phyloP scores from a whole-genome alignment of 2,329 filamentous ascomycete genomes.

The Sclerotinia spermophila region DNA sequence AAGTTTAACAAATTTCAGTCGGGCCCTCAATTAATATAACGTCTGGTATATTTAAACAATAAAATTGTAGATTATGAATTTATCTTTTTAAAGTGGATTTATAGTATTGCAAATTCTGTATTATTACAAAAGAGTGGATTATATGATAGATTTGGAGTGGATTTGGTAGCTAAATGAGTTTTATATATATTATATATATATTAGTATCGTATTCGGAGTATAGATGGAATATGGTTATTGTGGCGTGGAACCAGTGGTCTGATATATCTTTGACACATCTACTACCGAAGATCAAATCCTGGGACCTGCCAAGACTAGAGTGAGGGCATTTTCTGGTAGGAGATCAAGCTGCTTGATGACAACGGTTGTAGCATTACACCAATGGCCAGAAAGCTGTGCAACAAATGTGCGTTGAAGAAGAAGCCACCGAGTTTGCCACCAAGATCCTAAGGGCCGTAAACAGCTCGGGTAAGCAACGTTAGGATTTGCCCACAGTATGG shows the following conservation, averaged over 20 bases:
- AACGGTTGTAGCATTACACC: neutral
- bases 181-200: too few species aligned
- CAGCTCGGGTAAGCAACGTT: neutral
- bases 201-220: neutral
- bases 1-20: too few species aligned
- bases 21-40: too few species aligned
- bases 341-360: neutral
- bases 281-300: neutral
- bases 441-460: neutral
- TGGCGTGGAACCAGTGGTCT: neutral
- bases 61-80: too few species aligned
- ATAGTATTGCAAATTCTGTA: too few species aligned
- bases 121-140: too few species aligned
- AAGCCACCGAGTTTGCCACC: neutral
- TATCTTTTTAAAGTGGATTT: too few species aligned
- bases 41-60: too few species aligned
- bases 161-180: too few species aligned
- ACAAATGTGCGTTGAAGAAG: neutral
- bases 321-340: neutral
- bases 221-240: neutral
- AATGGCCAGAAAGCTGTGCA: neutral
- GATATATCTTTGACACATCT: neutral
- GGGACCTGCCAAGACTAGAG: neutral
- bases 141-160: too few species aligned
- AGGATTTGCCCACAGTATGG: neutral